Conservation (phyloP, 345 rosid species). For the Lagerstroemia speciosa region DNA sequence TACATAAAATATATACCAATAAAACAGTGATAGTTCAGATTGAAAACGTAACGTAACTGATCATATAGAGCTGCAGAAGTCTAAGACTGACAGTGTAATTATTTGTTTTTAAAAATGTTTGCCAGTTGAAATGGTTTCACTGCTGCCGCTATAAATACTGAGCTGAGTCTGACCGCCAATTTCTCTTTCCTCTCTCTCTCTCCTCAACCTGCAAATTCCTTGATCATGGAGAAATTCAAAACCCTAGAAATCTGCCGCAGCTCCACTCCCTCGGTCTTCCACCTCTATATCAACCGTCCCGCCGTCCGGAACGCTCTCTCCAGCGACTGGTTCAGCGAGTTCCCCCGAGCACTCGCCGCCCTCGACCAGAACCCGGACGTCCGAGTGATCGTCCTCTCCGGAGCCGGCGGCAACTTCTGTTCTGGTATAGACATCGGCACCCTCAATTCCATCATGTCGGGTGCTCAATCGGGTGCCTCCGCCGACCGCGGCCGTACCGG, state of each 20-base stretch:
- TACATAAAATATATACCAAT: no score
- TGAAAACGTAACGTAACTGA: no score
- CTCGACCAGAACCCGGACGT: constrained; percentile 60
- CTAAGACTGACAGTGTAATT: no score
- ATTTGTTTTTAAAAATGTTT: no score
- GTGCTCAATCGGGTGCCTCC: constrained; percentile 9
- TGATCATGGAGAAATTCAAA: constrained; percentile 32
- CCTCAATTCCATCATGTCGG: constrained; percentile 16
- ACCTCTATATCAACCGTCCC: constrained; percentile 55
- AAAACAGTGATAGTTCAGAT: no score
- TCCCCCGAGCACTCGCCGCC: constrained; percentile 45
- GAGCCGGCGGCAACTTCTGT: constrained; percentile 68
- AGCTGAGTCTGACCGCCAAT: neutral
- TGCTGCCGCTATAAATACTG: neutral
- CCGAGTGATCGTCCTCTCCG: constrained; percentile 47
- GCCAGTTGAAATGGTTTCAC: no score
- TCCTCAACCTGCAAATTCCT: neutral
- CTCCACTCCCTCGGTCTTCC: constrained; percentile 27
- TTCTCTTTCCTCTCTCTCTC: neutral
- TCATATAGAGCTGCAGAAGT: no score
- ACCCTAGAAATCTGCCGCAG: constrained; percentile 35
- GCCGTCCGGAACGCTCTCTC: constrained; percentile 53
- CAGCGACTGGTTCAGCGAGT: constrained; percentile 53
- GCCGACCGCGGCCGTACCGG: constrained; percentile 43
- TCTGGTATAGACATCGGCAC: constrained; percentile 64